These are phyloP conservation scores for Croton laevigatus DNA, from an alignment of 441 rosid species.

Conservation along the genomic window DNA sequence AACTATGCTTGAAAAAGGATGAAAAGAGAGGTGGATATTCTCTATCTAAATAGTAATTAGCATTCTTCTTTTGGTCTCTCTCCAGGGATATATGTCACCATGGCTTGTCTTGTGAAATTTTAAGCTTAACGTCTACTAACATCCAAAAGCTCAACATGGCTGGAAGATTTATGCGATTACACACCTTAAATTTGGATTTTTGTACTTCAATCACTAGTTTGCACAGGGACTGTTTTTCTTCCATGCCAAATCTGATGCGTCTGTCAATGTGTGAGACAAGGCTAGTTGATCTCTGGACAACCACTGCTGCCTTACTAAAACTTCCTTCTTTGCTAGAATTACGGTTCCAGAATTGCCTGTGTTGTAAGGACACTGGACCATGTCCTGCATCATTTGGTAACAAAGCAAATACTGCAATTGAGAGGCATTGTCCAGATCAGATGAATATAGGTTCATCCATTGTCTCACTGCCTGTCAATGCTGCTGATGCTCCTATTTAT, in stretches of 20 bases:
- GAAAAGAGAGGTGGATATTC: background rate
- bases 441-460: slow-evolving; percentile 1
- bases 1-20: slow-evolving; percentile 3
- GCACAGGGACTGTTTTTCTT: slow-evolving; percentile 50
- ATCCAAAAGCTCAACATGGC: slow-evolving; percentile 42
- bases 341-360: slow-evolving; percentile 53
- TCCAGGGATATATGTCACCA: slow-evolving; percentile 38
- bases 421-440: slow-evolving; percentile 18
- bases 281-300: slow-evolving; percentile 53
- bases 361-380: slow-evolving; percentile 46
- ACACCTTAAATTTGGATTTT: slow-evolving; percentile 46
- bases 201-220: slow-evolving; percentile 47
- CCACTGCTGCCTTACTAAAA: slow-evolving; percentile 43
- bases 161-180: slow-evolving; percentile 43
- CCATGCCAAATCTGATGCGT: slow-evolving; percentile 48
- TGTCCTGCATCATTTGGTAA: slow-evolving; percentile 34
- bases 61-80: slow-evolving; percentile 14
- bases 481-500: slow-evolving; percentile 13
- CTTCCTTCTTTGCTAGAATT: slow-evolving; percentile 51
- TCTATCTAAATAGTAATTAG: slow-evolving; percentile 7
- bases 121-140: slow-evolving; percentile 33
- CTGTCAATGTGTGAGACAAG: slow-evolving; percentile 61
- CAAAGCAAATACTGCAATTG: slow-evolving; percentile 18
- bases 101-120: slow-evolving; percentile 40
- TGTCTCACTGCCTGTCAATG: slow-evolving; percentile 12